Evolutionary conservation across 2,329 filamentous ascomycete species (phyloP), one percentile per base, ranked within the genome.

Genomic region (Cladosporium colombiae): DNA sequence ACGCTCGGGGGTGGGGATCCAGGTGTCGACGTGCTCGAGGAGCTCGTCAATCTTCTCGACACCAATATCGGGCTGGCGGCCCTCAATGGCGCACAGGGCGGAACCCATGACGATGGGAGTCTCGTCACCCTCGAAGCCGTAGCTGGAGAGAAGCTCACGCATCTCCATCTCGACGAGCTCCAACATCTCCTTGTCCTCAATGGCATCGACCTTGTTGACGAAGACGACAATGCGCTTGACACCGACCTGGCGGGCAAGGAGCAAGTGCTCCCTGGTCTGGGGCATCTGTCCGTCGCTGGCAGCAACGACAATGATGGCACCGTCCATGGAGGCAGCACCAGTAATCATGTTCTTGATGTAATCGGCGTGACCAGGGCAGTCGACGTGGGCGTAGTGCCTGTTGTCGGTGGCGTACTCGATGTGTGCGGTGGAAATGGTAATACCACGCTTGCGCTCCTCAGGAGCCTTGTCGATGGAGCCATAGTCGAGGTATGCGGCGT

Each of bases 321-420:
- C 95, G 76, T 99, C 95, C 95, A 99, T 99, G 86, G 93, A 96
- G 76, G 96, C 94, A 70, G 95, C 93, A 89, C 95, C 95, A 73
- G 95, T 99, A 81, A 99, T 99, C 95, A 99, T 99, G 90, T 99
- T 99, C 89, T 99, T 99, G 86, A 99, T 98, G 87, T 99, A 99
- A 92, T 99, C 95, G 82, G 95, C 95, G 90, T 99, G 95, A 83
- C 95, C 95, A 67, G 95, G 95, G 83, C 95, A 99, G 88, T 99
- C 95, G 85, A 99, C 95, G 88, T 99, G 95, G 76, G 95, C 95
- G 84, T 99, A 99, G 85, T 99, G 95, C 78, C 95, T 90, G 78
- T 85, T 86, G 0, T 97, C 92, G 80, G 95, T 99, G 74, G 92
- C 84, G 86, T 98, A 99, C 85, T 99, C 95, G 83, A 99, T 96